Percentiles rank a stretch among this genome's conserved stretches.
Conservation (phyloP, 768 basidiomycete species). For the Boletus vinaceobasis region DNA sequence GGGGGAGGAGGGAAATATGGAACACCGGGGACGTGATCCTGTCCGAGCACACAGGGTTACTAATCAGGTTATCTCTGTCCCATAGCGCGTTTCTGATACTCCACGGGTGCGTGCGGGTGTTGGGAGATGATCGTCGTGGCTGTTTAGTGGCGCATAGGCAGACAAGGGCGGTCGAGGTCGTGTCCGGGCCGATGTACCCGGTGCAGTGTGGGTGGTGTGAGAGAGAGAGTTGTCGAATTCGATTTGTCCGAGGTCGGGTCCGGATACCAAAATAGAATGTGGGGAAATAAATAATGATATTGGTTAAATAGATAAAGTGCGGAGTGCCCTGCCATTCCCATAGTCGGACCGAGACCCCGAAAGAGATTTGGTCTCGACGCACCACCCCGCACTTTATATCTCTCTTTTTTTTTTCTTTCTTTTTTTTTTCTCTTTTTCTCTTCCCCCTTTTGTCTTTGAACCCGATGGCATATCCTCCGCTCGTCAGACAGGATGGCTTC, state of each 20-base stretch:
- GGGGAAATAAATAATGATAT: slow-evolving; percentile 18
- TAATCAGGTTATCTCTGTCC: not conserved
- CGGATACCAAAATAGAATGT: slow-evolving; percentile 18
- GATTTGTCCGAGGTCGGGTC: slow-evolving; percentile 13
- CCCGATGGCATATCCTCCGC: slow-evolving; percentile 28
- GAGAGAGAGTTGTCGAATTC: slow-evolving; percentile 5
- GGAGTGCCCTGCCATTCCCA: slow-evolving; percentile 26
- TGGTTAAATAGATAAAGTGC: slow-evolving; percentile 1
- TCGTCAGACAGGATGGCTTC: slow-evolving; percentile 71
- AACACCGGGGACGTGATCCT: not conserved
- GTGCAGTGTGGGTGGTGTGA: too few relatives aligned
- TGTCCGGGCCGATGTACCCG: too few relatives aligned
- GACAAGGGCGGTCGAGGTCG: too few relatives aligned
- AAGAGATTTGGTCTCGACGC: slow-evolving; percentile 21
- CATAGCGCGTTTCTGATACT: not conserved
- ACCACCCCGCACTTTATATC: not conserved
- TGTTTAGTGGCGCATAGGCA: not conserved
- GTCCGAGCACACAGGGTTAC: not conserved
- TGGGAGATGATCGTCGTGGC: not conserved
- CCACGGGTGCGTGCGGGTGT: not conserved
- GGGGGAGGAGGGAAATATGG: not conserved
- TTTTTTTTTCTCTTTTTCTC: not conserved
- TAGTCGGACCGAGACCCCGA: slow-evolving; percentile 35
- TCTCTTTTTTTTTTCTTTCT: not conserved
- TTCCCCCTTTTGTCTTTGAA: not conserved